Evolutionary conservation across 169 alveolate genomes (phyloP).

Genomic region (Eimeria zaria): DNA sequence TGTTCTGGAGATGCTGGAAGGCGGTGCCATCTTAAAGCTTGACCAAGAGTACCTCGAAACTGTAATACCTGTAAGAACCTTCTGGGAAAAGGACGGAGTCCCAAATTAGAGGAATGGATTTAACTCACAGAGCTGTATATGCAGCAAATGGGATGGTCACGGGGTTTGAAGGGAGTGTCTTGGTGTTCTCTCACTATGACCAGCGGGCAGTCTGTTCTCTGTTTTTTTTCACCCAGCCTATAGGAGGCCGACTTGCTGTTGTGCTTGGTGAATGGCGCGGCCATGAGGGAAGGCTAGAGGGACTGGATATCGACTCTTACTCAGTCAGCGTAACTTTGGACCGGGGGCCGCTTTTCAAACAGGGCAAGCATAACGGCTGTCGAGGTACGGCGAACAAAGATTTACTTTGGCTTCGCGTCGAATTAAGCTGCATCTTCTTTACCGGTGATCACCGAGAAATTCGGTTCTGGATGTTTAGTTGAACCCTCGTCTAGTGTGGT

Average conservation of each 20-base stretch:
- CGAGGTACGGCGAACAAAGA: background rate
- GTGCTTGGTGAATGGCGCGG: conserved; percentile 79
- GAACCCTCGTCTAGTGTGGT: background rate
- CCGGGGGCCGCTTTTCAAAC: conserved; percentile 79
- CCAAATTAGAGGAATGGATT: background rate
- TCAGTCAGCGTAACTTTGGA: conserved; percentile 55
- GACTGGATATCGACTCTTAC: conserved; percentile 47
- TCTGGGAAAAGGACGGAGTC: background rate
- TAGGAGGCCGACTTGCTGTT: conserved; percentile 80
- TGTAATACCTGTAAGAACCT: conserved; percentile 75
- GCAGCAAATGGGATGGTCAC: background rate
- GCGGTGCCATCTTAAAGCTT: conserved; percentile 74
- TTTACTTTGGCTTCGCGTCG: background rate
- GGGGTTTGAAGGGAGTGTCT: background rate
- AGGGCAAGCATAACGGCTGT: background rate
- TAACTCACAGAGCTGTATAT: background rate
- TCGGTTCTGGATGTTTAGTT: background rate
- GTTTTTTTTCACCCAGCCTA: conserved; percentile 20
- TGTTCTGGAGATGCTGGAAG: conserved; percentile 73
- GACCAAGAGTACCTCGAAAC: conserved; percentile 82
- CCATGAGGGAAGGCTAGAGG: conserved; percentile 78
- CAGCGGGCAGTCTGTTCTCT: background rate
- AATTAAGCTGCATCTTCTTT: background rate
- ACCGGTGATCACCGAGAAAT: background rate
- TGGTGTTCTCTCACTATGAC: background rate